A percentile compares a stretch with the other conserved stretches of the same genome.
Evolutionary conservation across 495 filamentous ascomycete genomes (phyloP).

Genomic region (Parmelia sp.): DNA sequence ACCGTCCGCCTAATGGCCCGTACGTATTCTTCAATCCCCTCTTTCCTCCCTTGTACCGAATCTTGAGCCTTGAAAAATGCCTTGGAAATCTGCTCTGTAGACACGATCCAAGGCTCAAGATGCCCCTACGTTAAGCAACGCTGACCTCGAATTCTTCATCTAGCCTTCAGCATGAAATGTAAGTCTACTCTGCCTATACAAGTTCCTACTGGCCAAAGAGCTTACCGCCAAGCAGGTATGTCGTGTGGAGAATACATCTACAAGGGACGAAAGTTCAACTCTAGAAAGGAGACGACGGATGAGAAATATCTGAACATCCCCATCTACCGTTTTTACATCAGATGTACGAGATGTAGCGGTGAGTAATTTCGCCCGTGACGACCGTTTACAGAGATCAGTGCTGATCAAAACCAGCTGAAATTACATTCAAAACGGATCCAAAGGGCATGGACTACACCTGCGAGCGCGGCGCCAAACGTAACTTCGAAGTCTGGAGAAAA

Average conservation of each 20-base stretch:
- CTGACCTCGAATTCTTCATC: background rate
- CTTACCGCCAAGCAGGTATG: background rate
- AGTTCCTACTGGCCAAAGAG: background rate
- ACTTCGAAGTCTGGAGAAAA: slow-evolving; percentile 85
- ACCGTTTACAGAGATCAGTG: background rate
- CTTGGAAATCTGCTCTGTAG: background rate
- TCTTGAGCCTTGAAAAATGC: background rate
- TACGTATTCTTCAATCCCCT: background rate
- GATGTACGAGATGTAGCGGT: slow-evolving; percentile 75
- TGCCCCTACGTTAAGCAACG: background rate
- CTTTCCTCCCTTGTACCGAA: background rate
- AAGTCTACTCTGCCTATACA: slow-evolving; percentile 35
- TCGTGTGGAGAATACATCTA: slow-evolving; percentile 93
- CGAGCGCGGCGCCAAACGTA: slow-evolving; percentile 81
- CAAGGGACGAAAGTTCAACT: slow-evolving; percentile 94
- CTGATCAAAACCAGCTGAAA: slow-evolving; percentile 50
- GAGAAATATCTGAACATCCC: slow-evolving; percentile 86
- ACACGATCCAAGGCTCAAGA: background rate
- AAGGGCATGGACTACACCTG: slow-evolving; percentile 90
- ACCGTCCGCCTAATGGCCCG: slow-evolving; percentile 93
- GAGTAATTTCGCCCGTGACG: background rate
- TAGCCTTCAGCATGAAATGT: slow-evolving; percentile 85
- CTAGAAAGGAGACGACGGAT: slow-evolving; percentile 87
- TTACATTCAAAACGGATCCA: slow-evolving; percentile 92
- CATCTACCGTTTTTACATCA: slow-evolving; percentile 91